phyloP scores from a whole-genome alignment of 2,329 filamentous ascomycete genomes.

The Trichoderma asperellum region DNA sequence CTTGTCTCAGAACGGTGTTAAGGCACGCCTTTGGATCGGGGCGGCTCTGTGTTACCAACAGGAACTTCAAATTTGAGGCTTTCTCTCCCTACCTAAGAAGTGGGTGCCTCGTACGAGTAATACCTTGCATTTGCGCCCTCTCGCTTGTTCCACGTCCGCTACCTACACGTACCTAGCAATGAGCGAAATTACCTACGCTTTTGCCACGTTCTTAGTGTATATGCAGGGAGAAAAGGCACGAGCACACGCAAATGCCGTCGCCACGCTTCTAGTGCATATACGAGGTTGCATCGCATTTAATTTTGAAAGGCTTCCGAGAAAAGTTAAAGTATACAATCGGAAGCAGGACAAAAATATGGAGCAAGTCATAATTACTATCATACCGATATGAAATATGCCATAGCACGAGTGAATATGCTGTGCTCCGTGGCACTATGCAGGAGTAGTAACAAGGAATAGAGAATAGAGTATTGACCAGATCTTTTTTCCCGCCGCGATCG shows the following conservation, averaged over 20 bases:
- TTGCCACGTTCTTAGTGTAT: background rate
- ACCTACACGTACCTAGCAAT: background rate
- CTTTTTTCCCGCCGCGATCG: conserved; percentile 1
- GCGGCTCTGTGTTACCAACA: background rate
- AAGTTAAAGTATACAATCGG: background rate
- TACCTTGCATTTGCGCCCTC: conserved; percentile 11
- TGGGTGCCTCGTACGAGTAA: background rate
- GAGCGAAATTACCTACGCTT: background rate
- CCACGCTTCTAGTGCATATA: background rate
- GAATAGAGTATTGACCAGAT: background rate
- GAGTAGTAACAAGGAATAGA: background rate
- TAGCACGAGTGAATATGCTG: background rate
- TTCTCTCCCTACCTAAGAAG: conserved; percentile 8
- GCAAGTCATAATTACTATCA: background rate
- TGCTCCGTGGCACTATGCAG: background rate
- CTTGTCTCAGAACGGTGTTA: conserved; percentile 21
- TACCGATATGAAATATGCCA: background rate
- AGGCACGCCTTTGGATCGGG: background rate
- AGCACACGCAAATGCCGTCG: background rate
- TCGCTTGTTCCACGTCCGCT: background rate
- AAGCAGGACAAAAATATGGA: background rate
- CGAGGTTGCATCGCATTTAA: background rate
- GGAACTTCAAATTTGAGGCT: background rate
- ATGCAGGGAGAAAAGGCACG: background rate
- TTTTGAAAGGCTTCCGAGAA: background rate